These are phyloP conservation scores for Handroanthus guayacan DNA, from an alignment of 257 asterid genomes.

Conservation along the genomic window DNA sequence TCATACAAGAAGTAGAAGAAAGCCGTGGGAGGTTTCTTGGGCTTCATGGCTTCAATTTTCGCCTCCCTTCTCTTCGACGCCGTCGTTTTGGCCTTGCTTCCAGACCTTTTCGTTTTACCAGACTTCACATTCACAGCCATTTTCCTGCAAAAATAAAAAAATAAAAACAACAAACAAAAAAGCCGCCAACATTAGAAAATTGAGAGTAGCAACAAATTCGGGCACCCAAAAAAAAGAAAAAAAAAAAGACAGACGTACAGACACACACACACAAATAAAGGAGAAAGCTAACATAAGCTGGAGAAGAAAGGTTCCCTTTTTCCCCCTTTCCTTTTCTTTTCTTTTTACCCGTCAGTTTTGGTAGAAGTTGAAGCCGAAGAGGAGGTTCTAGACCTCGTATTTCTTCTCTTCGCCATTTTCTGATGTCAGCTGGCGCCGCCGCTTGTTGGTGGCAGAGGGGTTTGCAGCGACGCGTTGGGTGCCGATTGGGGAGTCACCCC, in stretches of 20 bases:
- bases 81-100: conserved; percentile 47
- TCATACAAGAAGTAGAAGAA: conserved; percentile 88
- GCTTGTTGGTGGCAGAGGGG: conserved; percentile 34
- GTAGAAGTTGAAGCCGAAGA: conserved; percentile 43
- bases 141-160: conserved; percentile 57
- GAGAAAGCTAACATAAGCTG: not conserved
- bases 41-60: conserved; percentile 72
- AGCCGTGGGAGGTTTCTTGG: conserved; percentile 97
- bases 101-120: conserved; percentile 44
- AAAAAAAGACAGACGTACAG: too few species aligned
- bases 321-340: not conserved
- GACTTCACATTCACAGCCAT: conserved; percentile 49
- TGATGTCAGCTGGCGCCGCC: conserved; percentile 32
- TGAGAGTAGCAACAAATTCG: conserved; percentile 16
- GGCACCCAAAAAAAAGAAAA: not conserved
- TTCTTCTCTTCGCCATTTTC: conserved; percentile 48
- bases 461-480: conserved; percentile 27
- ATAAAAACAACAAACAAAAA: not conserved
- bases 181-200: not conserved
- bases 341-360: conserved; percentile 42
- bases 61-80: conserved; percentile 45
- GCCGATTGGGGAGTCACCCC: conserved; percentile 11
- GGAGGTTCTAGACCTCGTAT: conserved; percentile 34
- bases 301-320: not conserved
- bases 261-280: too few species aligned